phyloP scores from a whole-genome alignment of 116 monocot genomes.

The Thalassia testudinum region DNA sequence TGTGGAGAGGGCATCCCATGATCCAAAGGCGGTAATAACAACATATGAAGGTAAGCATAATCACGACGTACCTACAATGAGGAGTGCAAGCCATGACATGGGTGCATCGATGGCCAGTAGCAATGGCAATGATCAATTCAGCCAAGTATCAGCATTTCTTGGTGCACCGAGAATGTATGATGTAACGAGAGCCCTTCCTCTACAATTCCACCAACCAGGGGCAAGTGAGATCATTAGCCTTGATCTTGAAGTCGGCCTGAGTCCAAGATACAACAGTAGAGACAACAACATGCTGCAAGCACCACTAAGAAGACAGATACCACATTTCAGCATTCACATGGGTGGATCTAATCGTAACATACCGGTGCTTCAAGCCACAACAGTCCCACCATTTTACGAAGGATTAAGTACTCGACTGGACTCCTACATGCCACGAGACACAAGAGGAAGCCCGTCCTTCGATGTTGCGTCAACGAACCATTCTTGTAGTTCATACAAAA shows the following conservation, averaged over 20 bases:
- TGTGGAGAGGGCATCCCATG: slow-evolving; percentile 91
- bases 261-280: slow-evolving; percentile 16
- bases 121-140: slow-evolving; percentile 4
- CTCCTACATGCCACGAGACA: too few species aligned
- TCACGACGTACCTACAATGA: slow-evolving; percentile 83
- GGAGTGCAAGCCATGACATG: slow-evolving; percentile 31
- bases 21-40: slow-evolving; percentile 95
- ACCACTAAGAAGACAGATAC: too few species aligned
- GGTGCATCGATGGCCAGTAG: slow-evolving; percentile 11
- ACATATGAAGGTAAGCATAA: slow-evolving; percentile 98
- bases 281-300: background rate
- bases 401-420: too few species aligned
- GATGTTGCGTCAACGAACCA: too few species aligned
- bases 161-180: slow-evolving; percentile 27
- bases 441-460: too few species aligned
- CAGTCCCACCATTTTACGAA: too few species aligned
- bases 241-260: slow-evolving; percentile 43
- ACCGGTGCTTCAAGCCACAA: too few species aligned
- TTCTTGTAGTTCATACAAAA: too few species aligned
- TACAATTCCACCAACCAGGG: slow-evolving; percentile 11
- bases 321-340: too few species aligned
- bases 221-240: slow-evolving; percentile 48
- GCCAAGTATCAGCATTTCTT: slow-evolving; percentile 17
- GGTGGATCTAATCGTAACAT: too few species aligned
- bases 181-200: slow-evolving; percentile 9